A percentile compares a stretch with the other conserved stretches of the same genome.
phyloP scores from a whole-genome alignment of 2,329 filamentous ascomycete genomes.

The Claviceps capensis region DNA sequence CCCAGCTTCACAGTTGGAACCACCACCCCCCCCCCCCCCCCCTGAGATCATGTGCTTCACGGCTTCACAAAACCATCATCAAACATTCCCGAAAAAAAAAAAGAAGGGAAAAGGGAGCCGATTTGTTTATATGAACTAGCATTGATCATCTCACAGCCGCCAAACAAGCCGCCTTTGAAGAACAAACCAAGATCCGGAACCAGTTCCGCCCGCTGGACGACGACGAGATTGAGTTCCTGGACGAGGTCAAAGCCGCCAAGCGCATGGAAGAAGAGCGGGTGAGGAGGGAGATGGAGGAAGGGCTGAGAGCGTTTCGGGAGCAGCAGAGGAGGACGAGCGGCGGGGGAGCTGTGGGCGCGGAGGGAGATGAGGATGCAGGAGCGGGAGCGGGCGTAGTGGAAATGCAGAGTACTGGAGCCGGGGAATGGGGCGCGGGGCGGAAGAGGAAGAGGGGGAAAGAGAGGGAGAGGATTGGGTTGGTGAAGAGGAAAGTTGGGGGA shows the following conservation, averaged over 20 bases:
- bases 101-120: background rate
- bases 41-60: too few species aligned
- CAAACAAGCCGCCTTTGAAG: constrained; percentile 73
- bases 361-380: constrained; percentile 8
- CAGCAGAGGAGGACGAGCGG: constrained; percentile 27
- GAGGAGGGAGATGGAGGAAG: constrained; percentile 41
- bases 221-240: constrained; percentile 65
- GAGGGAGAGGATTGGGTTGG: constrained; percentile 5
- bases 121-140: too few species aligned
- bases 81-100: background rate
- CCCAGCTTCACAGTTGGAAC: too few species aligned
- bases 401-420: constrained; percentile 9
- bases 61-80: too few species aligned
- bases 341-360: constrained; percentile 14
- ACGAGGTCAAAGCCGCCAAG: constrained; percentile 38
- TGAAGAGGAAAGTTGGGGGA: constrained; percentile 7
- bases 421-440: constrained; percentile 11
- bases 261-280: constrained; percentile 40
- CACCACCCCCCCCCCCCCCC: too few species aligned
- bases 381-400: constrained; percentile 20
- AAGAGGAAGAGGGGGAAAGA: constrained; percentile 13
- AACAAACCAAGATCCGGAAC: constrained; percentile 55
- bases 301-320: constrained; percentile 40
- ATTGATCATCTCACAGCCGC: constrained; percentile 35
- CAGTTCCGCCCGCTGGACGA: constrained; percentile 69